A percentile compares a stretch with the other conserved stretches of the same genome.
Conservation (phyloP, 805 yeast genomes). For the Ogataea minuta region DNA sequence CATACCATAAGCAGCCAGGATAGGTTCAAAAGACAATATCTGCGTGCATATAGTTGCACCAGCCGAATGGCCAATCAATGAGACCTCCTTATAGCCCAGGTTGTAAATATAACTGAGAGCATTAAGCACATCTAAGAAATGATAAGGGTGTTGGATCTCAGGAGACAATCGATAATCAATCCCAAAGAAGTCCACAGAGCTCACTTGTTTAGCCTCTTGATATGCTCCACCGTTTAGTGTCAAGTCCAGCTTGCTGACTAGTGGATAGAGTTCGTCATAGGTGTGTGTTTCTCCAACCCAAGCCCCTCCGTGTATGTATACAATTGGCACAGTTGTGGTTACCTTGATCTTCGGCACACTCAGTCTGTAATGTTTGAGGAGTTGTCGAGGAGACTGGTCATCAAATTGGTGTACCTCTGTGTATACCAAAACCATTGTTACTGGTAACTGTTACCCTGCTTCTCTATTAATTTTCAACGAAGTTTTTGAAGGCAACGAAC, state of each 20-base stretch:
- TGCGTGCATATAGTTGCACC: constrained; percentile 72
- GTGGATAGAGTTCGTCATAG: constrained; percentile 46
- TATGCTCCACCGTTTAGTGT: constrained; percentile 10
- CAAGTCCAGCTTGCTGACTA: constrained; percentile 28
- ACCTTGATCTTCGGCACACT: constrained; percentile 4
- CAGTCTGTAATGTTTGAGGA: constrained; percentile 17
- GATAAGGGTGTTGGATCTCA: constrained; percentile 57
- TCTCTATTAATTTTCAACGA: no score
- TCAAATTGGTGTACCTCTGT: constrained; percentile 10
- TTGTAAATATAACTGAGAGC: constrained; percentile 38
- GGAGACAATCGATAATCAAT: constrained; percentile 71
- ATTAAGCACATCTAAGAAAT: constrained; percentile 50
- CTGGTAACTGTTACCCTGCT: constrained; percentile 1
- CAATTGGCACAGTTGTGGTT: constrained; percentile 18
- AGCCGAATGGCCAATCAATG: constrained; percentile 72
- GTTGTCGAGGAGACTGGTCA: constrained; percentile 18
- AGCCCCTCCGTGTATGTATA: constrained; percentile 85
- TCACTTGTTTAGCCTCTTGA: background rate
- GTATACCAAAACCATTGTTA: constrained; percentile 8
- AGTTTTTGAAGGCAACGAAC: constrained; percentile 11
- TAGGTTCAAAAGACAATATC: constrained; percentile 32
- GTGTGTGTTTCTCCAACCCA: constrained; percentile 76
- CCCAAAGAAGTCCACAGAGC: constrained; percentile 33
- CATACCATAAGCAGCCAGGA: constrained; percentile 9
- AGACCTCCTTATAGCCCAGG: constrained; percentile 25